These are phyloP conservation scores for Hymenoscyphus fraxineus DNA, from an alignment of 2,329 filamentous ascomycete species.

Conservation along the genomic window DNA sequence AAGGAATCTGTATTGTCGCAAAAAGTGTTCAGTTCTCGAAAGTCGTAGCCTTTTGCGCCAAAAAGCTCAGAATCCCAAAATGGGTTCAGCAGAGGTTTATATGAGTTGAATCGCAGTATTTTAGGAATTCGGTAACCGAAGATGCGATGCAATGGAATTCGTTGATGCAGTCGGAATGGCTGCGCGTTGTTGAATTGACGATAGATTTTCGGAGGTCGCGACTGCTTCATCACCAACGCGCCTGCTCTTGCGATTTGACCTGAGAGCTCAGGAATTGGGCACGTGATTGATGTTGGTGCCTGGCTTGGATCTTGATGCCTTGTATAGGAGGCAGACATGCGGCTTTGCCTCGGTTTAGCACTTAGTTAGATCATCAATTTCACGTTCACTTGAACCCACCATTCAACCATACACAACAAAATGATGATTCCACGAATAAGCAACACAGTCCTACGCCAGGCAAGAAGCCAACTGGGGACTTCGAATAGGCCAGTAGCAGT, in stretches of 20 bases:
- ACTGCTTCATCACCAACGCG: slow-evolving; percentile 14
- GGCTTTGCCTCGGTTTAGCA: slow-evolving; percentile 20
- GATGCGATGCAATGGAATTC: neutral
- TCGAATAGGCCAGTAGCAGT: slow-evolving; percentile 38
- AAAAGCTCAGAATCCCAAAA: slow-evolving; percentile 16
- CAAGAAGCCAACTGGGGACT: slow-evolving; percentile 41
- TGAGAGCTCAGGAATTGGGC: neutral
- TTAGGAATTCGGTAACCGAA: neutral
- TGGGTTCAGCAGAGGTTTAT: slow-evolving; percentile 15
- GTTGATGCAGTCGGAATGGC: slow-evolving; percentile 19
- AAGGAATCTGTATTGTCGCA: slow-evolving; percentile 32
- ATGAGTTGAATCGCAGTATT: slow-evolving; percentile 8
- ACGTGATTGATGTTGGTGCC: neutral
- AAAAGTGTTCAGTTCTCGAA: slow-evolving; percentile 19
- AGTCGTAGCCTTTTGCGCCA: slow-evolving; percentile 16
- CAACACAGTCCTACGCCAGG: slow-evolving; percentile 30
- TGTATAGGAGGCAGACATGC: neutral
- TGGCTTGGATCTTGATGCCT: neutral
- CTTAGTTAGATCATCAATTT: neutral
- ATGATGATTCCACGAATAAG: slow-evolving; percentile 34
- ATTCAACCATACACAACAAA: slow-evolving; percentile 9
- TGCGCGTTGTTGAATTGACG: slow-evolving; percentile 21
- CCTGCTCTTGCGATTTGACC: neutral
- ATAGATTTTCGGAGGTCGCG: slow-evolving; percentile 22
- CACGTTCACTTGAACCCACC: slow-evolving; percentile 10